phyloP scores from a whole-genome alignment of 2,329 filamentous ascomycete species.

The Neopestalotiopsis clavispora region DNA sequence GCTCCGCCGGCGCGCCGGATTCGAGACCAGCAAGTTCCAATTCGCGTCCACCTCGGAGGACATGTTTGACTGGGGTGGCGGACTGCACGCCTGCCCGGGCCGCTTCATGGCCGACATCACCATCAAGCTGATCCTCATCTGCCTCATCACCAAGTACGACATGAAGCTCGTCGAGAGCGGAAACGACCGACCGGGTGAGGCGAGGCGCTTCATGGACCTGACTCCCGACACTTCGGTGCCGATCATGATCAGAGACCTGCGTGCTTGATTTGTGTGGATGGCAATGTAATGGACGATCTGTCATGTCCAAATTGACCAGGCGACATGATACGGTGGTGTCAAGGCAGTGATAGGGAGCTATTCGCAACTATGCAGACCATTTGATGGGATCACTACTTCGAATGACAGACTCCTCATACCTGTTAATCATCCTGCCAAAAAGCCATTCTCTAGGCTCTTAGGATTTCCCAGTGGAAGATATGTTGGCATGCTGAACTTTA shows the following conservation, averaged over 20 bases:
- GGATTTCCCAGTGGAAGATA: too few species aligned
- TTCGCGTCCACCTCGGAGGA: conserved; percentile 29
- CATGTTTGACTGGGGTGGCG: conserved; percentile 26
- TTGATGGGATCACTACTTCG: too few species aligned
- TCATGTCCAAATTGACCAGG: neutral
- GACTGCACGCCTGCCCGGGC: conserved; percentile 28
- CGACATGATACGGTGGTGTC: neutral
- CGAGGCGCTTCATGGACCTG: conserved; percentile 8
- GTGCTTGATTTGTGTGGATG: neutral
- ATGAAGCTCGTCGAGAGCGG: conserved; percentile 24
- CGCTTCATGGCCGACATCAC: conserved; percentile 26
- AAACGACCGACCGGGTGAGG: conserved; percentile 21
- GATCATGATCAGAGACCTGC: conserved; percentile 17
- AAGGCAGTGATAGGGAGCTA: too few species aligned
- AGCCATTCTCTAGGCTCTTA: too few species aligned
- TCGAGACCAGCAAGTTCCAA: conserved; percentile 27
- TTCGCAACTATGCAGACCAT: too few species aligned
- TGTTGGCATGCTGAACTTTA: too few species aligned
- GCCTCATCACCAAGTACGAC: conserved; percentile 26
- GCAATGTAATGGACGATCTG: neutral
- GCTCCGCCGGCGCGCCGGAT: conserved; percentile 19
- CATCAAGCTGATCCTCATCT: conserved; percentile 29
- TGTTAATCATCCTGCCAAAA: too few species aligned
- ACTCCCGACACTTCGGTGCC: conserved; percentile 16
- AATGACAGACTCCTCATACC: too few species aligned